Evolutionary conservation across 768 basidiomycete genomes (phyloP).

Genomic region (Trametes gibbosa): DNA sequence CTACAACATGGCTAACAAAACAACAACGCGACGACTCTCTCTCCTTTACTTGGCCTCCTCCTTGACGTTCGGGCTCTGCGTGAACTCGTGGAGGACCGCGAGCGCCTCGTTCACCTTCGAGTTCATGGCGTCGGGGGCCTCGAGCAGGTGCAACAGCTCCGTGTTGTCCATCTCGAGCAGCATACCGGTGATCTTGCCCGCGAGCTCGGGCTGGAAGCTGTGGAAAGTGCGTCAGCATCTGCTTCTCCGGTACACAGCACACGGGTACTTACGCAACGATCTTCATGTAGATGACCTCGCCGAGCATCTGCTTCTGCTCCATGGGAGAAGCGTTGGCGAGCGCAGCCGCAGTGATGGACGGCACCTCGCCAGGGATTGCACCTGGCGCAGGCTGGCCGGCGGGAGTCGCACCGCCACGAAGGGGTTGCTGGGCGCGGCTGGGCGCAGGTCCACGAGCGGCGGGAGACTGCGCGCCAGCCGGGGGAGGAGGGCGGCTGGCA

Average conservation of each 20-base stretch:
- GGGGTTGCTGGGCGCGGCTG: constrained; percentile 30
- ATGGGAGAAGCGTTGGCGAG: constrained; percentile 58
- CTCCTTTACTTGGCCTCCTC: constrained; percentile 27
- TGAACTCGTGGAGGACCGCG: constrained; percentile 82
- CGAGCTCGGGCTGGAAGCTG: constrained; percentile 85
- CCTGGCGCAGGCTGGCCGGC: constrained; percentile 34
- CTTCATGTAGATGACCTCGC: constrained; percentile 93
- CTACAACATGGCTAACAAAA: constrained; percentile 25
- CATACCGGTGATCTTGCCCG: constrained; percentile 99
- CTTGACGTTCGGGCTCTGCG: constrained; percentile 38
- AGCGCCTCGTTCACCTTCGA: constrained; percentile 93
- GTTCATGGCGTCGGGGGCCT: constrained; percentile 76
- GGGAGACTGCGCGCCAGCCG: constrained; percentile 47
- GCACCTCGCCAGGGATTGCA: constrained; percentile 47
- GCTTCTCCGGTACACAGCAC: constrained; percentile 5
- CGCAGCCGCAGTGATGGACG: constrained; percentile 59
- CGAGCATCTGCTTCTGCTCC: constrained; percentile 99
- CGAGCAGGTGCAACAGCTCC: constrained; percentile 88
- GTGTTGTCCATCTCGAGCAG: constrained; percentile 97
- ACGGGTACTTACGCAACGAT: constrained; percentile 64
- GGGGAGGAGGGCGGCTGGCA: constrained; percentile 46
- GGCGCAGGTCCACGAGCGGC: constrained; percentile 38
- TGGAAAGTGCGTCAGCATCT: constrained; percentile 8
- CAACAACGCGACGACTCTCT: constrained; percentile 19
- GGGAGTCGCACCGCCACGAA: constrained; percentile 24